Evolutionary conservation across 2,329 filamentous ascomycete species (phyloP).

Genomic region (Aureobasidium musti): DNA sequence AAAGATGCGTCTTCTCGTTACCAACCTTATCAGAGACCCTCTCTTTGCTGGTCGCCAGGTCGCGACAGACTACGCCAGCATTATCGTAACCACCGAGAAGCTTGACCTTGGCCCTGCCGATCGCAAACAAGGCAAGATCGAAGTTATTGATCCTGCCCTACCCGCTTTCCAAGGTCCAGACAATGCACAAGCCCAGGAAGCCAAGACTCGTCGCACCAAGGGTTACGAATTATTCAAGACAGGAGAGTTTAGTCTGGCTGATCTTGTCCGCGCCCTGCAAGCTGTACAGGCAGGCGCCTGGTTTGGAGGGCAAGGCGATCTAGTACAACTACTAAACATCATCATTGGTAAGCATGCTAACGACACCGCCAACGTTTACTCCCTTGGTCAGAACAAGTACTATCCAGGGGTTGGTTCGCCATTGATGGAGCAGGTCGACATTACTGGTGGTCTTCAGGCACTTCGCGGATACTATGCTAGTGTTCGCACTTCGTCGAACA

Average conservation of each 20-base stretch:
- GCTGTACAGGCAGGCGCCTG: constrained; percentile 41
- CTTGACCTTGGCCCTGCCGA: constrained; percentile 34
- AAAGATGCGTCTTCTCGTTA: constrained; percentile 53
- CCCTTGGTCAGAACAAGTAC: constrained; percentile 57
- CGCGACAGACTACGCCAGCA: constrained; percentile 47
- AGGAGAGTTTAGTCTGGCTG: constrained; percentile 42
- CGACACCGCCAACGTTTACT: constrained; percentile 45
- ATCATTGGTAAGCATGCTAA: constrained; percentile 55
- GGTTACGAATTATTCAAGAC: constrained; percentile 43
- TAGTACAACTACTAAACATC: constrained; percentile 61
- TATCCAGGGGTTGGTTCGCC: constrained; percentile 47
- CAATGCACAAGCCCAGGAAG: constrained; percentile 36
- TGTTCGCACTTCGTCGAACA: constrained; percentile 59
- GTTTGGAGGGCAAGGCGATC: constrained; percentile 52
- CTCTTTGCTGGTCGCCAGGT: constrained; percentile 39
- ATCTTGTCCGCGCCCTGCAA: constrained; percentile 51
- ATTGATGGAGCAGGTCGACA: constrained; percentile 41
- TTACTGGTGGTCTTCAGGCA: constrained; percentile 58
- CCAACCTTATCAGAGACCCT: constrained; percentile 45
- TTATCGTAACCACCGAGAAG: constrained; percentile 41
- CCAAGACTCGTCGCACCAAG: constrained; percentile 41
- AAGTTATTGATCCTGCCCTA: constrained; percentile 24
- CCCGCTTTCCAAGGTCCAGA: neutral
- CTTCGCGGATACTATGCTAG: constrained; percentile 64
- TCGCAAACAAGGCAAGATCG: constrained; percentile 27